Base-by-base conservation (phyloP, 169 alveolate genomes). In the Cyclospora cayetanensis region DNA sequence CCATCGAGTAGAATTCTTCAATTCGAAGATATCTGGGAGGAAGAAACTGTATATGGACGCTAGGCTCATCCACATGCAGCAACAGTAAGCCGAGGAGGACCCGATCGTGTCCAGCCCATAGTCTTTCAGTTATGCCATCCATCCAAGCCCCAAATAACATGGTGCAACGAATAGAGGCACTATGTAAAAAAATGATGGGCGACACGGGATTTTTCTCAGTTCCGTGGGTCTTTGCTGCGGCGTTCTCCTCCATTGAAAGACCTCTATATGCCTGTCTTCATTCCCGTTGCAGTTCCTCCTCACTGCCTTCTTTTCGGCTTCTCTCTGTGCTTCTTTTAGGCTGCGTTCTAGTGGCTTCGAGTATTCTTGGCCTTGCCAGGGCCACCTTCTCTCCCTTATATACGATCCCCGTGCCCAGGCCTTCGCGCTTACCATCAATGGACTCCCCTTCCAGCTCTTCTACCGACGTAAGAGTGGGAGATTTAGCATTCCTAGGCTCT, bases 361-460 rank as follows among this genome's bases (percentile, higher is more conserved):
- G 20, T 42, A 63, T 52, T 34, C 65, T 37, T 84, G 91, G 91
- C 91, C 91, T 4, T 37, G 37, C 3, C 52, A 41, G 46, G 91
- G 76, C 34, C 83, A 65, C 42, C 68, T 84, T 4, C 65, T 84
- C 5, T 34, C 80, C 31, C 18, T 84, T 5, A 12, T 65, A 1
- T 84, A 11, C 34, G 91, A 84, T 25, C 25, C 46, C n/a, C 15
- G n/a, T 0, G 4, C 1, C 3, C 43, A 46, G 15, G 43, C 7
- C 46, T 84, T 84, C 52, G 65, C 63, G 37, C 68, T 84, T 12
- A 66, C 80, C 5, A 27, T 84, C 68, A 46, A 84, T 52, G 91
- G 91, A 60, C 91, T 84, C 41, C 72, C 83, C 52, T 84, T 84
- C 34, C 55, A 74, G 65, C 85, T 74, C 22, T 74, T 74, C 85